Percentiles rank a stretch among this genome's conserved stretches.
phyloP scores from a whole-genome alignment of 1,139 yeast genomes.

The Diutina siamensis region DNA sequence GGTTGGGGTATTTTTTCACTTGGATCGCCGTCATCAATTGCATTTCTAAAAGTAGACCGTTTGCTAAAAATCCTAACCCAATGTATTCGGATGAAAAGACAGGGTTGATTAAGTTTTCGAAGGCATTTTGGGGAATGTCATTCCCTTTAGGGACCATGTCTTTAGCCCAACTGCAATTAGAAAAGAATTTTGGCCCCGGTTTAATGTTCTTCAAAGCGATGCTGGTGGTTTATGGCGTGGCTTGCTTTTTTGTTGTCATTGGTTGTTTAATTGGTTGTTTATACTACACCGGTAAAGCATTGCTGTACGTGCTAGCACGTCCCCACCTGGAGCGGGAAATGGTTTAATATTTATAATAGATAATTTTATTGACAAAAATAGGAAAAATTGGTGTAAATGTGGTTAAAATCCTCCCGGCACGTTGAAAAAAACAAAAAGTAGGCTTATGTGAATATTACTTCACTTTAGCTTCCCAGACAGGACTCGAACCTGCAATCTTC shows the following conservation, averaged over 20 bases:
- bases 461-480: conserved; percentile 6
- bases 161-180: conserved; percentile 41
- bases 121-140: conserved; percentile 78
- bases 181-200: conserved; percentile 27
- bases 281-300: background rate
- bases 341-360: background rate
- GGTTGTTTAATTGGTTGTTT: background rate
- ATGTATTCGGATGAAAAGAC: conserved; percentile 9
- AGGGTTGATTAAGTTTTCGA: conserved; percentile 35
- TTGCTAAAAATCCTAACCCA: conserved; percentile 17
- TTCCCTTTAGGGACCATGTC: conserved; percentile 87
- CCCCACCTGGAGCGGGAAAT: background rate
- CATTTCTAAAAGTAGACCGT: conserved; percentile 24
- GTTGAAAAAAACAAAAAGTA: too few relatives aligned
- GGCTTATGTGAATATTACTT: background rate
- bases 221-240: conserved; percentile 48
- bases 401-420: too few relatives aligned
- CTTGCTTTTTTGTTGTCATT: conserved; percentile 9
- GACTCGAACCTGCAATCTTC: conserved; percentile 6
- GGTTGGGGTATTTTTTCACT: conserved; percentile 57
- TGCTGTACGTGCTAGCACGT: background rate
- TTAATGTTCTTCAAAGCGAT: conserved; percentile 35
- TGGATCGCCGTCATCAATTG: conserved; percentile 38
- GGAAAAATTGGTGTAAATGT: too few relatives aligned
- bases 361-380: too few relatives aligned